Conservation (phyloP, 179 eudicot species). For the Drosera spatulata region DNA sequence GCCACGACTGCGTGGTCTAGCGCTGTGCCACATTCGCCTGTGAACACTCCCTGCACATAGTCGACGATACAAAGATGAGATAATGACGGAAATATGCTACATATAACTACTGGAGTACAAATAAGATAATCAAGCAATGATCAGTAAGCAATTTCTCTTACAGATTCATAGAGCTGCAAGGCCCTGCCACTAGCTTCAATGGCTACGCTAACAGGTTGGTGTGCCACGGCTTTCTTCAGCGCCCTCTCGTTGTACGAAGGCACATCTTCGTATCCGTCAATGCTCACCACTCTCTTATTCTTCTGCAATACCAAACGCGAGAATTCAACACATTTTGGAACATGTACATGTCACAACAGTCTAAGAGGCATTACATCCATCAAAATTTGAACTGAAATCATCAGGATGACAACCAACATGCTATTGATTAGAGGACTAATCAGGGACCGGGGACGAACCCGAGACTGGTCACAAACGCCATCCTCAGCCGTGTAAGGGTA, state of each 20-base stretch:
- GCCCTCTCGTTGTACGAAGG: conserved; percentile 54
- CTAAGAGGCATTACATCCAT: background rate
- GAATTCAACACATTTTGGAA: background rate
- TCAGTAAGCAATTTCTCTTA: conserved; percentile 10
- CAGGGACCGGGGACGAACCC: conserved; percentile 23
- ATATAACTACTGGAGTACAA: too few species aligned
- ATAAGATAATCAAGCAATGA: background rate
- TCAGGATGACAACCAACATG: background rate
- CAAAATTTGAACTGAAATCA: background rate
- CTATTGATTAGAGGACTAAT: background rate
- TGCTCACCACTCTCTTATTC: conserved; percentile 58
- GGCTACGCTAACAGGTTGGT: conserved; percentile 85
- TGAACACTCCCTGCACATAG: conserved; percentile 55
- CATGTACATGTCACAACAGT: background rate
- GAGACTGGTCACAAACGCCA: conserved; percentile 40
- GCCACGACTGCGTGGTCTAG: conserved; percentile 78
- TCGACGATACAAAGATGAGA: background rate
- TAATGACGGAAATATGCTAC: background rate
- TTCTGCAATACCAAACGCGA: conserved; percentile 23
- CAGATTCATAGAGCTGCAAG: conserved; percentile 60
- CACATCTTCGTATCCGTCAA: conserved; percentile 82
- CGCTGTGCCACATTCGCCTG: conserved; percentile 50
- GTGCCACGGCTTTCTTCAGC: conserved; percentile 68
- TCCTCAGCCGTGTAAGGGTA: conserved; percentile 67
- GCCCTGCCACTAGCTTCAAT: conserved; percentile 74